Conservation (phyloP, 2,329 filamentous ascomycete species). For the Colletotrichum tanaceti region DNA sequence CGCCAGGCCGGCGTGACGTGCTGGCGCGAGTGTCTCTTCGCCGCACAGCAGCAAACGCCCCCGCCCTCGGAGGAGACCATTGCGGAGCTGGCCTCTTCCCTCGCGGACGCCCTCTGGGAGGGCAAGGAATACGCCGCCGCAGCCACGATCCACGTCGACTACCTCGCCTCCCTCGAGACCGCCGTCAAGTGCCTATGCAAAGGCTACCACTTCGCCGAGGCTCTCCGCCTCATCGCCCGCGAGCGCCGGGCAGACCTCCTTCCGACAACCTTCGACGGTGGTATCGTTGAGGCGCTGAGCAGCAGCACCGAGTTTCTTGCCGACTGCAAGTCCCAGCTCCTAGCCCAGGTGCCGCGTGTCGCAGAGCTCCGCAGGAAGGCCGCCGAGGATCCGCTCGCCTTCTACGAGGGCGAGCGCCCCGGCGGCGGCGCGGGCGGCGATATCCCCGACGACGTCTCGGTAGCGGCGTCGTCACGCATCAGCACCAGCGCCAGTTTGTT, state of each 20-base stretch:
- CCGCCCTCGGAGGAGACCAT: conserved; percentile 71
- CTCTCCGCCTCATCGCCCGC: conserved; percentile 79
- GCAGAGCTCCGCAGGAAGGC: conserved; percentile 85
- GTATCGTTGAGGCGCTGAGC: conserved; percentile 83
- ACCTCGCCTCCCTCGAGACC: conserved; percentile 77
- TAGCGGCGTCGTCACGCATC: conserved; percentile 83
- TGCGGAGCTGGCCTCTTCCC: conserved; percentile 73
- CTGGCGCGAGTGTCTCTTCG: conserved; percentile 92
- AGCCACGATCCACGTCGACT: conserved; percentile 82
- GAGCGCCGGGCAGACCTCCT: conserved; percentile 73
- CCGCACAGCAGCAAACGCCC: conserved; percentile 74
- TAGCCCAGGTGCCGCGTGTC: conserved; percentile 87
- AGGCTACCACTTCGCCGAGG: conserved; percentile 87
- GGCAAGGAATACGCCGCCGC: conserved; percentile 85
- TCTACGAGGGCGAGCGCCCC: conserved; percentile 82
- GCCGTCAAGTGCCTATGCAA: conserved; percentile 86
- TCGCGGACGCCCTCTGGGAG: conserved; percentile 84
- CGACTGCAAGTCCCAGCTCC: conserved; percentile 88
- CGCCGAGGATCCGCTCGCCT: conserved; percentile 84
- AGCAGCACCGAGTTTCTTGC: conserved; percentile 90
- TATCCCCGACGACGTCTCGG: conserved; percentile 90
- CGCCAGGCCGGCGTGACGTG: conserved; percentile 78
- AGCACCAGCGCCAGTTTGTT: conserved; percentile 90
- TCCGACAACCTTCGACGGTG: conserved; percentile 75
- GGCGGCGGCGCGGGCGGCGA: conserved; percentile 68